Base-by-base conservation (phyloP, 768 basidiomycete species). In the Lyophyllum atratum region DNA sequence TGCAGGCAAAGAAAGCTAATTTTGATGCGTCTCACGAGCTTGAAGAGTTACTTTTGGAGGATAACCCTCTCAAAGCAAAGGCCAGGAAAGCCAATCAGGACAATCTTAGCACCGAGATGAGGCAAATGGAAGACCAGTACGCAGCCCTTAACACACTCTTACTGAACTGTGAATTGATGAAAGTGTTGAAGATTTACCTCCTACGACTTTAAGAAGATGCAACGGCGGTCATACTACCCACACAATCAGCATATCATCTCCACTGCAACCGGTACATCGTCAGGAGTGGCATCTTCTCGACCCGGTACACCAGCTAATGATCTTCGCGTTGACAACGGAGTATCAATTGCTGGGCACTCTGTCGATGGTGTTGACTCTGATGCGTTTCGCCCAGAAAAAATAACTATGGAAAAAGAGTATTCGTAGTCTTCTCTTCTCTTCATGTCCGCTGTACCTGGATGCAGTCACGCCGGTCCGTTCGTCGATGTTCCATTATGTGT, bases 1-100 rank as follows among this genome's bases (percentile, higher is more conserved):
- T 43, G 19, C 67, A 98, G 95, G 87, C 89, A n/a, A 98, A 98
- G 77, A 97, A 97, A 74, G 94, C 96, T 28, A 98, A 99, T 72
- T 99, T 99, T 68, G 96, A 99, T 69, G 95, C 96, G 25, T 98
- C 96, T 12, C 95, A 98, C 67, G 96, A 99, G 72, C 76, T 99
- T 33, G 96, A 99, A 68, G 96, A 99, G 73, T 80, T 99, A 21
- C 73, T 99, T 11, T 75, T 99, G 17, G 96, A 99, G 72, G 95
- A 98, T 68, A 98, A 98, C 65, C 96, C 96, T 42, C 79, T 99
- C 54, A 98, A 98, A 70, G 95, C 96, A 9, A 89, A 93, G 68
- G 87, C 90, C 59, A 85, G 96, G 49, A 98, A 96, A 70, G 88
- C 86, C 9, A 91, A 90, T 56, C 91, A 95, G 63, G 95, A 97